A percentile compares a stretch with the other conserved stretches of the same genome.
phyloP scores from a whole-genome alignment of 2,329 filamentous ascomycete species.

The Sarocladiaceae sp. region DNA sequence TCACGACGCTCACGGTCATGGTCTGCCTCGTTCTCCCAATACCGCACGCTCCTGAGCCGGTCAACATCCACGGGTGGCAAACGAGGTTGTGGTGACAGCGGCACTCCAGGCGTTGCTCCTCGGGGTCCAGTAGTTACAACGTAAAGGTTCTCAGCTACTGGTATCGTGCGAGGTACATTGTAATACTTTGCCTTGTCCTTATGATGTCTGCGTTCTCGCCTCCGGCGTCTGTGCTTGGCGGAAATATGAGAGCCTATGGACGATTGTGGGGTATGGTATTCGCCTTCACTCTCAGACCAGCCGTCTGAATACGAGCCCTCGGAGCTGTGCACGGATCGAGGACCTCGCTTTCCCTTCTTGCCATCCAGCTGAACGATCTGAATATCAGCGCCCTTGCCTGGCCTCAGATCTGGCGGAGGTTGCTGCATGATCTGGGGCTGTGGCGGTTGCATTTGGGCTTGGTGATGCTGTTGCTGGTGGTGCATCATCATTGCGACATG shows the following conservation, averaged over 20 bases:
- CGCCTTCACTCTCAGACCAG: background rate
- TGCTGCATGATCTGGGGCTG: background rate
- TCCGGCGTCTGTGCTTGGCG: background rate
- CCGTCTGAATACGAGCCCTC: background rate
- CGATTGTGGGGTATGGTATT: background rate
- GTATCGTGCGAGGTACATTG: background rate
- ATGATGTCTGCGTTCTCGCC: background rate
- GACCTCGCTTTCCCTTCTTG: background rate
- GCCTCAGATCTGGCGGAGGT: background rate
- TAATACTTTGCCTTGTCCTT: conserved; percentile 10
- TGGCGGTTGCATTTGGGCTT: conserved; percentile 3
- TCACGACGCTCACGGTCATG: background rate
- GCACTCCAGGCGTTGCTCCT: background rate
- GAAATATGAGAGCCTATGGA: background rate
- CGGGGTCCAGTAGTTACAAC: background rate
- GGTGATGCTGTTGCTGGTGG: conserved; percentile 4
- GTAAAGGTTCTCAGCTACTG: background rate
- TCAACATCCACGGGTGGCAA: conserved; percentile 1
- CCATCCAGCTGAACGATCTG: background rate
- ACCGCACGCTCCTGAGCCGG: background rate
- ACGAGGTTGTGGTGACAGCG: conserved; percentile 1
- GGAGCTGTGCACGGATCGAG: background rate
- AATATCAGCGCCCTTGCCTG: background rate
- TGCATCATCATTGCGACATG: background rate
- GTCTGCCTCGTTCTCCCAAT: background rate